Evolutionary conservation across 2,329 filamentous ascomycete species (phyloP).

Genomic region (Emmonsiellopsis sp.): DNA sequence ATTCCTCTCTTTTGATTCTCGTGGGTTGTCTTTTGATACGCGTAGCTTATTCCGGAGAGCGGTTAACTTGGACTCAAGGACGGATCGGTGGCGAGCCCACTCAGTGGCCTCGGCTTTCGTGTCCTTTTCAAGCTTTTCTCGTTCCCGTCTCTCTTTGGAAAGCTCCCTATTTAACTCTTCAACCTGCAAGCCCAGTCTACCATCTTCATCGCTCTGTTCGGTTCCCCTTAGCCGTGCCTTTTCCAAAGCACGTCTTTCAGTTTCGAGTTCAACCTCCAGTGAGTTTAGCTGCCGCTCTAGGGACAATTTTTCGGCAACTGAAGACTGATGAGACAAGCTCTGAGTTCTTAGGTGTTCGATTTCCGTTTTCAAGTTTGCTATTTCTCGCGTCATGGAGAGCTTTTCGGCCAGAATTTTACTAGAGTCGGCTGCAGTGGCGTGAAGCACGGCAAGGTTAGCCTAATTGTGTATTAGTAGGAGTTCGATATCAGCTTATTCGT

Average conservation of each 20-base stretch:
- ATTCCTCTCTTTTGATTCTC: conserved; percentile 17
- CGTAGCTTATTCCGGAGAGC: conserved; percentile 61
- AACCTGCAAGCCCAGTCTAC: conserved; percentile 30
- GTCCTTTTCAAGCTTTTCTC: conserved; percentile 55
- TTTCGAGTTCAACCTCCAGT: conserved; percentile 71
- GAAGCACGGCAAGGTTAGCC: conserved; percentile 57
- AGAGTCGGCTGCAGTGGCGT: conserved; percentile 57
- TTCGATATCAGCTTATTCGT: background rate
- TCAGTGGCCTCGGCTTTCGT: conserved; percentile 49
- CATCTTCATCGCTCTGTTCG: conserved; percentile 31
- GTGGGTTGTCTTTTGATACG: conserved; percentile 39
- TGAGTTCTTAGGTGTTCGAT: conserved; percentile 53
- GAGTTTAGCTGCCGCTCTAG: conserved; percentile 69
- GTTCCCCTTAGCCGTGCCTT: conserved; percentile 38
- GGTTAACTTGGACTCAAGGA: conserved; percentile 61
- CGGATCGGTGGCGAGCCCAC: conserved; percentile 51
- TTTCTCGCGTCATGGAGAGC: conserved; percentile 49
- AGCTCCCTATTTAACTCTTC: conserved; percentile 47
- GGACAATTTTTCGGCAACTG: conserved; percentile 71
- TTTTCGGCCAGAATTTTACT: conserved; percentile 61
- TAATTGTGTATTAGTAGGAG: background rate
- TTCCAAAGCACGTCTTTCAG: conserved; percentile 62
- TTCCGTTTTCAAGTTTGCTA: conserved; percentile 51
- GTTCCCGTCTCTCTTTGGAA: conserved; percentile 52
- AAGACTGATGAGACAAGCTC: conserved; percentile 51